These are phyloP conservation scores for Bipolaris oryzae DNA, from an alignment of 2,329 filamentous ascomycete genomes.

Conservation along the genomic window DNA sequence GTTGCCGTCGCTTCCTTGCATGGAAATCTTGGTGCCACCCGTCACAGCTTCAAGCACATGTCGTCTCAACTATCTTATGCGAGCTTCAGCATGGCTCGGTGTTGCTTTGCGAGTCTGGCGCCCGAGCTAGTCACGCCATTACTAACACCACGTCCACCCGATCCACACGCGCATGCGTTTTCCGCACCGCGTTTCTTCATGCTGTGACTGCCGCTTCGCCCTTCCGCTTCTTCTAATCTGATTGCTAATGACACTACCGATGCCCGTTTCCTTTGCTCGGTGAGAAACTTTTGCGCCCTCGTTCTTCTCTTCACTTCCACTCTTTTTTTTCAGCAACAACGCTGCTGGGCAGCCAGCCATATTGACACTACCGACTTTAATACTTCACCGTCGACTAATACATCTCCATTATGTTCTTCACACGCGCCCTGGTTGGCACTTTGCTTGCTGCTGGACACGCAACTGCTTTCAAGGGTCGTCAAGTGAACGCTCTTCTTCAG, in stretches of 20 bases:
- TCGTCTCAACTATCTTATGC: slow-evolving; percentile 43
- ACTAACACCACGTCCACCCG: slow-evolving; percentile 19
- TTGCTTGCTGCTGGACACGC: slow-evolving; percentile 44
- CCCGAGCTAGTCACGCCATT: slow-evolving; percentile 41
- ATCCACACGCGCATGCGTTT: slow-evolving; percentile 25
- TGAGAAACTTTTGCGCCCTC: slow-evolving; percentile 32
- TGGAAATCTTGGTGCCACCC: slow-evolving; percentile 32
- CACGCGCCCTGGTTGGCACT: slow-evolving; percentile 35
- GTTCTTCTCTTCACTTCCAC: slow-evolving; percentile 38
- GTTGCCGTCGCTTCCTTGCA: slow-evolving; percentile 33
- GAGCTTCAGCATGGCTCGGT: slow-evolving; percentile 32
- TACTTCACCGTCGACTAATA: slow-evolving; percentile 41
- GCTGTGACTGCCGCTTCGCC: not conserved
- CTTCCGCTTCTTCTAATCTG: slow-evolving; percentile 35
- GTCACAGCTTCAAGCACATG: slow-evolving; percentile 43
- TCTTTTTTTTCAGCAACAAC: slow-evolving; percentile 31
- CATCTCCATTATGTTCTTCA: slow-evolving; percentile 40
- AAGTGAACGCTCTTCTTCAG: slow-evolving; percentile 36
- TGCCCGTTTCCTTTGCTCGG: slow-evolving; percentile 36
- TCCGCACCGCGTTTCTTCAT: slow-evolving; percentile 23
- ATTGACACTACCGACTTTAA: slow-evolving; percentile 41
- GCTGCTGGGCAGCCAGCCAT: slow-evolving; percentile 48
- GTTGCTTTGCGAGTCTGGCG: slow-evolving; percentile 38
- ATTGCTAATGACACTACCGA: slow-evolving; percentile 38
- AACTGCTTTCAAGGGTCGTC: slow-evolving; percentile 33